Evolutionary conservation across 495 filamentous ascomycete genomes (phyloP), one percentile per base, ranked within the genome.

Genomic region (Neurospora sp.): DNA sequence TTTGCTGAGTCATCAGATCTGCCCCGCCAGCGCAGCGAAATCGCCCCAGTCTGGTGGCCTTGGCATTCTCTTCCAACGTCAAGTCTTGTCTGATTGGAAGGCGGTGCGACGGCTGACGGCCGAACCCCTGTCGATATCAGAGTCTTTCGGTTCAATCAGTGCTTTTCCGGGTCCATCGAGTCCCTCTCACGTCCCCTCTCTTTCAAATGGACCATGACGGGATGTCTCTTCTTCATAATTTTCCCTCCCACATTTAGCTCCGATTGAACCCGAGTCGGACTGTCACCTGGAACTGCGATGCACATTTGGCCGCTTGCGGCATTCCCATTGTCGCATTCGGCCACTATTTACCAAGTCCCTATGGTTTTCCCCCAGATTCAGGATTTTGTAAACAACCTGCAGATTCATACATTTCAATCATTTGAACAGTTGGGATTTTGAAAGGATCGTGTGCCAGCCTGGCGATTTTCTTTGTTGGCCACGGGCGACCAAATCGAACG

Each of bases 1-100:
- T 31, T 46, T 44, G 71, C 62, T 71, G 73, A 77, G 71, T 77
- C 77, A 76, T 73, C 62, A 27, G 16, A 44, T 71, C 73, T 37
- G 71, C 74, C 75, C 72, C 78, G 62, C 76, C 54, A 66, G 12
- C 54, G 54, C 54, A 62, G 54, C 27, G 23, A 35, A 54, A 42
- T 72, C 23, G 39, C 62, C 71, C 76, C 74, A 72, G 54, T 71
- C 62, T 42, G 38, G 31, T 41, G 49, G 69, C 75, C 73, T 75
- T 75, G 71, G 70, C 74, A 71, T 70, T 42, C 44, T 35, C 31
- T 72, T 76, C 49, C 73, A 79, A 78, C 78, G 77, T 75, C 75
- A 74, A 73, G 70, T 74, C 69, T 16, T 72, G n/a, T 6, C 11
- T 76, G 40, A 82, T 82, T 82, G 79, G 80, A 49, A 10, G 70